Base-by-base conservation (phyloP, 805 yeast genomes). In the Teunomyces cretensis region DNA sequence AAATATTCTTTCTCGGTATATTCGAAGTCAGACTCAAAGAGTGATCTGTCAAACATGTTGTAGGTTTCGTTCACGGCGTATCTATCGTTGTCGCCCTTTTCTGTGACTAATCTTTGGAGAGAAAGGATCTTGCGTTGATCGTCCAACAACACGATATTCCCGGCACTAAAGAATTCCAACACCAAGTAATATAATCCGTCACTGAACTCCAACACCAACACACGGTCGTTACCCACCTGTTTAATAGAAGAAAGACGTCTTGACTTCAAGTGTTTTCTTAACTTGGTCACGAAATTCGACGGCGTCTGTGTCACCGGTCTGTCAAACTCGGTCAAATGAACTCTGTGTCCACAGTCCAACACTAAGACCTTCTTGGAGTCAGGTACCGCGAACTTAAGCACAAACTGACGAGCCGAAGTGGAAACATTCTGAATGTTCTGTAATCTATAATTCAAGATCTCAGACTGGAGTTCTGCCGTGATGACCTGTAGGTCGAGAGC, bases 91-190 rank as follows among this genome's bases (percentile, higher is more conserved):
- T 80, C 81, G 30, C 79, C 86, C 56, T 83, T 79, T 43, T 86
- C 95, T 28, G 80, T 80, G 8, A 89, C 97, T 16, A 85, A 68
- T 64, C 97, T 80, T 59, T 86, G 91, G 24, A 90, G 67, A 0
- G 92, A 73, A 56, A 90, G 54, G 41, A 91, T 89, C 54, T 78
- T 82, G 48, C 73, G 64, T 15, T 83, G 76, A 24, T 80, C 75
- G 62, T 92, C 95, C 49, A 92, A 71, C 15, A 92, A 71, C 14
- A 92, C 70, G 44, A 92, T 79, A 60, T 92, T 92, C 22, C 99
- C 99, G 2, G 97, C 97, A 60, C 97, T 87, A 69, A 91, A 92
- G 57, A 92, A 92, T 64, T 92, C 99, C 43, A 92, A 65, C 0
- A 88, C 96, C 51, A 92, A 68, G 54, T 86, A 84, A 57, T 68